phyloP scores from a whole-genome alignment of 805 yeast genomes.

The Priceomyces fermenticarens region DNA sequence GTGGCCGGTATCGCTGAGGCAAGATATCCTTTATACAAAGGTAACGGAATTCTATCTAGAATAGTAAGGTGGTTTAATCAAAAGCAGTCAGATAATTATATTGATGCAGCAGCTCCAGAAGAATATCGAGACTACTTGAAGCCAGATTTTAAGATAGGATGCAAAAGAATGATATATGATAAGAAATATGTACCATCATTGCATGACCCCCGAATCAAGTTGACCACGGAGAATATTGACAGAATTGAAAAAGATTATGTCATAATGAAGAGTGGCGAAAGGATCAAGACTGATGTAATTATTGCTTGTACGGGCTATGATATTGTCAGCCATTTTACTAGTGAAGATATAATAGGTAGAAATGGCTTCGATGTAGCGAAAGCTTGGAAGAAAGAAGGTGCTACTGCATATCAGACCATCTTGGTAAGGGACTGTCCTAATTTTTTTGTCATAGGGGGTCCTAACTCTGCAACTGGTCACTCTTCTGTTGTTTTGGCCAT shows the following conservation, averaged over 20 bases:
- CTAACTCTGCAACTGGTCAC: conserved; percentile 43
- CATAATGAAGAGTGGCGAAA: conserved; percentile 24
- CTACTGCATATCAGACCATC: conserved; percentile 33
- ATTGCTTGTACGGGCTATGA: conserved; percentile 44
- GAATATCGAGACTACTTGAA: conserved; percentile 30
- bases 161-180: conserved; percentile 40
- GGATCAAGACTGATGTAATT: conserved; percentile 33
- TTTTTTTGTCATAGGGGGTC: conserved; percentile 34
- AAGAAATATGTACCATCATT: conserved; percentile 32
- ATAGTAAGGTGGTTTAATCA: conserved; percentile 23
- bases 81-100: conserved; percentile 18
- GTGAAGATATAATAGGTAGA: conserved; percentile 22
- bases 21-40: conserved; percentile 34
- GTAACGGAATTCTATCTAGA: conserved; percentile 24
- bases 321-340: conserved; percentile 14
- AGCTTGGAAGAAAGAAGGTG: conserved; percentile 29
- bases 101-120: conserved; percentile 27
- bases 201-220: conserved; percentile 26
- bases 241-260: conserved; percentile 27
- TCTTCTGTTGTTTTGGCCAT: conserved; percentile 38
- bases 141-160: conserved; percentile 40
- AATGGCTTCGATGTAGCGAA: conserved; percentile 19
- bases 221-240: conserved; percentile 20
- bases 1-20: conserved; percentile 28
- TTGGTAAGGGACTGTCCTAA: conserved; percentile 34